Evolutionary conservation across 805 yeast genomes (phyloP).

Genomic region (Kazachstania taianensis): DNA sequence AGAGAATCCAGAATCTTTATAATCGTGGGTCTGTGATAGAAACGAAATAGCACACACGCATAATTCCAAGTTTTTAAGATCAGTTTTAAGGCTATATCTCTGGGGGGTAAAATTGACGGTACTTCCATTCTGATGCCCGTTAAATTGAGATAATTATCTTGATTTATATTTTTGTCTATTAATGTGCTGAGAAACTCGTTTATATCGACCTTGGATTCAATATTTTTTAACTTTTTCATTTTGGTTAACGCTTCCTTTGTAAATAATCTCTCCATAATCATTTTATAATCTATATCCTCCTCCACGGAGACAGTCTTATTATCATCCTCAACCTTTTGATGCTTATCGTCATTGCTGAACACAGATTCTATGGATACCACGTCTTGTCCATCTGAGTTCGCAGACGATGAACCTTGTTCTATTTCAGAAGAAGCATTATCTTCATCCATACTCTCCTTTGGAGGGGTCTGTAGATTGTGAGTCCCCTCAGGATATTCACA

Average conservation of each 20-base stretch:
- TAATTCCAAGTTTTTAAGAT: constrained; percentile 73
- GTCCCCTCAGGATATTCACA: constrained; percentile 7
- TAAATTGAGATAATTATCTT: background rate
- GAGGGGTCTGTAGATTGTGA: background rate
- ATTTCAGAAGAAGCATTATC: too few species aligned
- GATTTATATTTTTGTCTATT: background rate
- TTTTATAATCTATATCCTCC: constrained; percentile 3
- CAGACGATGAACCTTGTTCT: too few species aligned
- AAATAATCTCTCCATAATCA: constrained; percentile 6
- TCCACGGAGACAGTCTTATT: too few species aligned
- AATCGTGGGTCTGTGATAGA: constrained; percentile 77
- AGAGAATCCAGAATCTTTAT: constrained; percentile 63
- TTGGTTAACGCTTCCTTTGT: constrained; percentile 3
- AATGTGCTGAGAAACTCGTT: constrained; percentile 4
- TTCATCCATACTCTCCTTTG: background rate
- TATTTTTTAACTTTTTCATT: too few species aligned
- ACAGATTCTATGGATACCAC: too few species aligned
- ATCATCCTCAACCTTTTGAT: too few species aligned
- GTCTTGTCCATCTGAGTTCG: too few species aligned
- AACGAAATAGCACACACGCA: constrained; percentile 77
- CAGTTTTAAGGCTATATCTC: constrained; percentile 58
- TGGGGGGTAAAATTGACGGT: constrained; percentile 46
- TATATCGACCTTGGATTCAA: background rate
- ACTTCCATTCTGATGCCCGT: background rate
- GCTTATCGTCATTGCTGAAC: background rate